phyloP scores from a whole-genome alignment of 768 basidiomycete genomes.

The Podaxis sp. region DNA sequence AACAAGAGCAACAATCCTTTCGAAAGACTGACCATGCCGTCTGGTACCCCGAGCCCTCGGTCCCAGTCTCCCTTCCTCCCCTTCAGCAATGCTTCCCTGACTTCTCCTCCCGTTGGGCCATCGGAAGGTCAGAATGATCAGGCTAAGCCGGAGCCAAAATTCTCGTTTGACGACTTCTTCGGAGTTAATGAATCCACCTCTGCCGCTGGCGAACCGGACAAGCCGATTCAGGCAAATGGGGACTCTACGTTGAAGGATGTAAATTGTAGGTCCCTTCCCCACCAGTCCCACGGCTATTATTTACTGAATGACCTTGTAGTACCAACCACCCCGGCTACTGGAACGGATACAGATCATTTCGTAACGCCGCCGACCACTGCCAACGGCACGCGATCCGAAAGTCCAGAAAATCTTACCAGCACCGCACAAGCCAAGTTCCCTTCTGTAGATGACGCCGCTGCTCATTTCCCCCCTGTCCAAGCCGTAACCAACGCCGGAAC shows the following conservation, averaged over 20 bases:
- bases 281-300: not conserved
- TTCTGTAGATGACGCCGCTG: conserved; percentile 35
- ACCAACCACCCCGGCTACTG: conserved; percentile 28
- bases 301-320: not conserved
- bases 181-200: conserved; percentile 11
- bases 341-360: conserved; percentile 52
- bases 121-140: conserved; percentile 13
- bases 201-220: conserved; percentile 6
- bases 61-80: conserved; percentile 64
- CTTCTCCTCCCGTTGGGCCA: conserved; percentile 20
- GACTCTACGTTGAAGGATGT: not conserved
- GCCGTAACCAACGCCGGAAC: conserved; percentile 21
- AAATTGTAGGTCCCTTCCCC: not conserved
- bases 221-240: conserved; percentile 3
- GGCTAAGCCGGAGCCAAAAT: conserved; percentile 2
- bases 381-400: conserved; percentile 19
- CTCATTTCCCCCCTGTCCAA: conserved; percentile 41
- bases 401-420: conserved; percentile 16
- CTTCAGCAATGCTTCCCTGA: conserved; percentile 29
- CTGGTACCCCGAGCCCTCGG: conserved; percentile 41
- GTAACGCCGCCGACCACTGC: conserved; percentile 57
- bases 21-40: conserved; percentile 60
- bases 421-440: conserved; percentile 23
- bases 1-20: conserved; percentile 92
- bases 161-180: conserved; percentile 16